Base-by-base conservation (phyloP, 176 grass and related monocot species). In the Avena eriantha region DNA sequence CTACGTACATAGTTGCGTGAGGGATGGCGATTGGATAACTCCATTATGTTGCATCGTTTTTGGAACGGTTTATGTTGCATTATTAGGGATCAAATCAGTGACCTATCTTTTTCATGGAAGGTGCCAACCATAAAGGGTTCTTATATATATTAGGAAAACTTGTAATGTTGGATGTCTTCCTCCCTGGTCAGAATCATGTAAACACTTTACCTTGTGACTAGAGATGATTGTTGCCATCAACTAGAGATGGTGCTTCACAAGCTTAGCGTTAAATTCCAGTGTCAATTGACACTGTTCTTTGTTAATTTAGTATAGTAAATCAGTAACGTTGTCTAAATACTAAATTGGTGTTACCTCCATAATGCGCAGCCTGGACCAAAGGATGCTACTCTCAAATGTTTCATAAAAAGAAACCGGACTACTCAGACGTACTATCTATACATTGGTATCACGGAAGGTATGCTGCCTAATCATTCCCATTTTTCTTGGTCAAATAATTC, bases 401-500 rank as follows among this genome's bases (percentile, higher is more conserved):
- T 99, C 80, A 99, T 99, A 65, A 90, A 61, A 87, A 95, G 97
- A 81, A 94, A 96, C 48, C 82, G 97, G 14, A 87, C 83, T 77
- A 88, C 89, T 57, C 90, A 99, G 80, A 99, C 94, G 16, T 99
- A 99, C 43, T 85, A 87, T 80, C 87, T 99, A 41, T 96, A 94
- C 61, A 74, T 96, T 84, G 97, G 97, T 80, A 85, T 99, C 59
- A 93, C 90, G 7, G 92, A 96, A 91, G 97, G 97, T 99, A 87
- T 86, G 61, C 1, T 85, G 16, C 80, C 80, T 23, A 80, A 74
- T 77, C 50, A 13, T 49, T 21, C 10, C 36, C 26, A 39, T 76
- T 69, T 86, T 53, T 6, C 48, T 50, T 23, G 49, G 36, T 0
- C 12, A 21, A 75, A 22, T 2, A 36, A 66, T 13, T 34, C 64